A percentile compares a stretch with the other conserved stretches of the same genome.
Conservation (phyloP, 73 alveolate genomes). For the Breviolum minutum region DNA sequence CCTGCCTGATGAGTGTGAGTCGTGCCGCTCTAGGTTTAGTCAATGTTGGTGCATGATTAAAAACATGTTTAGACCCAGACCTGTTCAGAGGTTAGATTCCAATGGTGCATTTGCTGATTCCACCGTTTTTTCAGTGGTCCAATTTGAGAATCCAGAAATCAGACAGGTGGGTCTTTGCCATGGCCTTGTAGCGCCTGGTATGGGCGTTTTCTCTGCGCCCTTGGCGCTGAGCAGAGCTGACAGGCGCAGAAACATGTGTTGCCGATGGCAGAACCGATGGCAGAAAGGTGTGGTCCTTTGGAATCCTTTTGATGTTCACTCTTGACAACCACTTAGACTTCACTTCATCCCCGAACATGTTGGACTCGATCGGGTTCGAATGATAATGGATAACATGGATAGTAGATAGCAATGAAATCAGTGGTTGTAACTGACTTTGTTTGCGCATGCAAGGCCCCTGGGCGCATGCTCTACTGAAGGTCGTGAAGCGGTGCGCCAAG, state of each 20-base stretch:
- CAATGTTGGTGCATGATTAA: not conserved
- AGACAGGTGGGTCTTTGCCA: constrained; percentile 86
- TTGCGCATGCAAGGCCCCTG: constrained; percentile 18
- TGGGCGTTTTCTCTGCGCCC: constrained; percentile 91
- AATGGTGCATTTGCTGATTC: not conserved
- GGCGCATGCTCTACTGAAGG: constrained; percentile 93
- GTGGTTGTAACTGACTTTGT: not conserved
- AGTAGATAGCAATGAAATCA: no score
- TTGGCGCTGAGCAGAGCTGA: constrained; percentile 90
- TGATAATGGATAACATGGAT: no score
- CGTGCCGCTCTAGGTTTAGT: not conserved
- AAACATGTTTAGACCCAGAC: not conserved
- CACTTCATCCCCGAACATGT: no score
- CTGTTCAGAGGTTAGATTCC: not conserved
- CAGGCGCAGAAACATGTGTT: not conserved
- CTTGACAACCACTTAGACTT: no score
- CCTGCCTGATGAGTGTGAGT: no score
- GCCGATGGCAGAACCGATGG: no score
- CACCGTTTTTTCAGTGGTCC: not conserved
- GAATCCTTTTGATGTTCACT: no score
- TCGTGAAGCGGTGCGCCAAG: constrained; percentile 73
- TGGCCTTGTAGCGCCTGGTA: constrained; percentile 55
- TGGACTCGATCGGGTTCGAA: no score
- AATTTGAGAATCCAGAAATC: not conserved
- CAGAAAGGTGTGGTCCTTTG: no score